Evolutionary conservation across 805 yeast species (phyloP).

Genomic region (Wickerhamiella alocasiicola): DNA sequence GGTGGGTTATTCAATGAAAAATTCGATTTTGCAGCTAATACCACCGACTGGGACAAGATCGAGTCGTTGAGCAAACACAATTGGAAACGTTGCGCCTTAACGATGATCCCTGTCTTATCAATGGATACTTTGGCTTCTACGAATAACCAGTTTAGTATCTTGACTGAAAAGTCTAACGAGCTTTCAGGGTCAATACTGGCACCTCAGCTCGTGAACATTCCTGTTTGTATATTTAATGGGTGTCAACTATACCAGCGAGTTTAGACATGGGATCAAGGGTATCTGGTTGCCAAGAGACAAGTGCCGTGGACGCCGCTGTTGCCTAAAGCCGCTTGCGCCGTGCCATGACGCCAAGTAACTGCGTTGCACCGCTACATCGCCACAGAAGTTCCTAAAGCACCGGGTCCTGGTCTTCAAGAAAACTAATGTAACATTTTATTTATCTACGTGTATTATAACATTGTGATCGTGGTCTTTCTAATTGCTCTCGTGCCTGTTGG

Average conservation of each 20-base stretch:
- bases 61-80: slow-evolving; percentile 8
- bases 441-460: too few species aligned
- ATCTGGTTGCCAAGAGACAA: too few species aligned
- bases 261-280: neutral
- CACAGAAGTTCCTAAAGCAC: too few species aligned
- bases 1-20: neutral
- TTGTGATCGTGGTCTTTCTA: too few species aligned
- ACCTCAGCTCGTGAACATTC: neutral
- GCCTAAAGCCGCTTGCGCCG: too few species aligned
- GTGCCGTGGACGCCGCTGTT: too few species aligned
- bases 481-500: too few species aligned
- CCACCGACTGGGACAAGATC: neutral
- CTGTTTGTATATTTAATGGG: slow-evolving; percentile 7
- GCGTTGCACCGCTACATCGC: too few species aligned
- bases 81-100: slow-evolving; percentile 18
- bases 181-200: neutral
- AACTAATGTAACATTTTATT: too few species aligned
- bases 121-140: slow-evolving; percentile 11
- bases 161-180: slow-evolving; percentile 1
- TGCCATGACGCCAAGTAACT: too few species aligned
- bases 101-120: slow-evolving; percentile 15
- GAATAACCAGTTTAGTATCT: slow-evolving; percentile 12
- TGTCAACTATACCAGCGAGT: slow-evolving; percentile 3
- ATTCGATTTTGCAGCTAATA: neutral
- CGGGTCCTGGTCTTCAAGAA: too few species aligned